Base-by-base conservation (phyloP, 2,329 filamentous ascomycete genomes). In the Apiospora kogelbergensis region DNA sequence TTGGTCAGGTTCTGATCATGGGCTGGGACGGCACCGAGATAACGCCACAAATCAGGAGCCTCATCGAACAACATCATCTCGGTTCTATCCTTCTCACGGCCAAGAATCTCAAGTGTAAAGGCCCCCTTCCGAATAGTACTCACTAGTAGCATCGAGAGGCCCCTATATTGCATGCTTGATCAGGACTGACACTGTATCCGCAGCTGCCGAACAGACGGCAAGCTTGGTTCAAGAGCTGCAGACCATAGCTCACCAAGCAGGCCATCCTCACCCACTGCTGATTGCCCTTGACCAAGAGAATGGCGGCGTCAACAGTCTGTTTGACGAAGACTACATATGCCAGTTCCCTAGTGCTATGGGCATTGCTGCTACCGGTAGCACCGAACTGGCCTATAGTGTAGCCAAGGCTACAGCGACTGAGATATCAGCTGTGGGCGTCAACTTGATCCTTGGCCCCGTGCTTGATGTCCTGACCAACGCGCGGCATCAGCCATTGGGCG, bases 301-400 rank as follows among this genome's bases (percentile, higher is more conserved):
- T 89, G 96, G 96, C 72, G 95, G 95, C 3, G 95, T 98, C 79
- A 98, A 98, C 83, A 97, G 94, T 81, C 87, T 98, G 2, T 98
- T 97, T 76, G 95, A 98, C 79, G 94, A 97, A 74, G 93, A 96
- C 76, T 96, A 95, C 78, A 95, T 98, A 74, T 94, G 94, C 73
- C 96, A 98, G 78, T 99, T 97, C 74, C 96, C 96, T 10, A 97
- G 95, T 76, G 93, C 95, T 71, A 98, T 99, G 95, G 95, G 95
- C 15, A 87, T 98, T 70, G 94, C 95, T n/a, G 96, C 96, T 26
- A 94, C 95, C 5, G 94, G 95, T 30, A 95, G 91, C 13, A 91
- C 90, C 44, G 90, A 96, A 13, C 84, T 98, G 68, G 93, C 95
- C 6, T 97, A 95, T 77, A 91, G 95, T 74, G 90, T 98, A 68